Evolutionary conservation across 805 yeast genomes (phyloP).

Genomic region (Candida dajiaensis): DNA sequence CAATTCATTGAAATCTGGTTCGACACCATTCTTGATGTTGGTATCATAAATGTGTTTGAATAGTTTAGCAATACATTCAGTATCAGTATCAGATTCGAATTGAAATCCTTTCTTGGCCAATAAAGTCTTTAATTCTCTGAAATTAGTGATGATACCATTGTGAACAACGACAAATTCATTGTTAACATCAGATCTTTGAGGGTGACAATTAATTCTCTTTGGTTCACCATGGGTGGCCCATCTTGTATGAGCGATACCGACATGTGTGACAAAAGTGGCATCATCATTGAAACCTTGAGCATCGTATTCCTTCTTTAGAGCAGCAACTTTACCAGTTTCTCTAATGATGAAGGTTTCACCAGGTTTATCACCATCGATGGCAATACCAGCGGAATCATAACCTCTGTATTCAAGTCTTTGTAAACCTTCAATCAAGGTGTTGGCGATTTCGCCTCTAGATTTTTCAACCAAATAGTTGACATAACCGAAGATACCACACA

Average conservation of each 20-base stretch:
- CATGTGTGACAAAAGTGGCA: conserved; percentile 73
- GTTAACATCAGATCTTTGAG: conserved; percentile 80
- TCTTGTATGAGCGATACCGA: conserved; percentile 97
- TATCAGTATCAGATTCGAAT: conserved; percentile 92
- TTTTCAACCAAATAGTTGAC: conserved; percentile 91
- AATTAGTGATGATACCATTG: conserved; percentile 97
- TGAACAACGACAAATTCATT: conserved; percentile 92
- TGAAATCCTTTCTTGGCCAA: conserved; percentile 70
- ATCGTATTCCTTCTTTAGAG: conserved; percentile 62
- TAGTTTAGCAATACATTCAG: conserved; percentile 95
- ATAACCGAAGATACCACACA: conserved; percentile 97
- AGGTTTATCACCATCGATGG: conserved; percentile 82
- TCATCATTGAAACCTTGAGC: conserved; percentile 46
- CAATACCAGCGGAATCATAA: conserved; percentile 95
- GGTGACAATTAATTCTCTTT: conserved; percentile 82
- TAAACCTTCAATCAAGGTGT: conserved; percentile 81
- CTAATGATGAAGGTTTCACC: conserved; percentile 70
- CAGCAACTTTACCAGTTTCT: conserved; percentile 87
- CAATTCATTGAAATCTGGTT: conserved; percentile 83
- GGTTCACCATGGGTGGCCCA: conserved; percentile 99
- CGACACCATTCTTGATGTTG: conserved; percentile 62
- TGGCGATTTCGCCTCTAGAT: conserved; percentile 87
- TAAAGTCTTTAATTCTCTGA: conserved; percentile 82
- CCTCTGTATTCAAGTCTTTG: conserved; percentile 95
- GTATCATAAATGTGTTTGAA: conserved; percentile 87